Percentiles rank a stretch among this genome's conserved stretches.
Conservation (phyloP, 257 asterid genomes). For the Coffea eugenioides region DNA sequence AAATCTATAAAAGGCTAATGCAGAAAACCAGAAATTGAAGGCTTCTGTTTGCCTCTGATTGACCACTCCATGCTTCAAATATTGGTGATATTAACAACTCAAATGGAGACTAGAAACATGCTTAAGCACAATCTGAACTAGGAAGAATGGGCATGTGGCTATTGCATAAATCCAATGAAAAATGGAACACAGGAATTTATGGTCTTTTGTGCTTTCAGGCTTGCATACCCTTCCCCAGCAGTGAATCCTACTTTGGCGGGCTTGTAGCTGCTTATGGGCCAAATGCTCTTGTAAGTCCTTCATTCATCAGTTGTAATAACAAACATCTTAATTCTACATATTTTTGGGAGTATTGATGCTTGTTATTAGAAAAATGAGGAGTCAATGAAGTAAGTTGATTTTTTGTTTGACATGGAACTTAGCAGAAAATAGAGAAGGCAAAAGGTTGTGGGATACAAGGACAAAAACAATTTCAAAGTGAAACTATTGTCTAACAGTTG, state of each 20-base stretch:
- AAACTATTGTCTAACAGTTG: no score
- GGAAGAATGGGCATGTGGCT: background rate
- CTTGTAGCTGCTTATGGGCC: constrained; percentile 43
- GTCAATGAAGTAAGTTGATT: no score
- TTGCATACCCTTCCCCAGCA: constrained; percentile 40
- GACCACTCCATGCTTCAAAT: background rate
- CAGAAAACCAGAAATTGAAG: background rate
- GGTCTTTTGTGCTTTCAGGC: constrained; percentile 35
- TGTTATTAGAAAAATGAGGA: no score
- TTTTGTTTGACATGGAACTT: no score
- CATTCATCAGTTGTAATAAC: no score
- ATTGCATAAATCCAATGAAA: background rate
- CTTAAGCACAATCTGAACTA: background rate
- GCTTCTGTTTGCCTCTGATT: background rate
- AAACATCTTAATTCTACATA: no score
- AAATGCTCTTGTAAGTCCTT: constrained; percentile 47
- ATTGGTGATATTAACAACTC: background rate
- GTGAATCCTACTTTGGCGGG: constrained; percentile 51
- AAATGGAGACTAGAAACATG: background rate
- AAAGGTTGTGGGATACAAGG: background rate
- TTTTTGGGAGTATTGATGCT: no score
- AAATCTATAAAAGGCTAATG: background rate
- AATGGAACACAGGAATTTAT: background rate
- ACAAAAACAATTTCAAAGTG: no score
- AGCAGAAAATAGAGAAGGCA: no score